Conservation (phyloP, 2,329 filamentous ascomycete genomes). For the Fusarium drepaniforme region DNA sequence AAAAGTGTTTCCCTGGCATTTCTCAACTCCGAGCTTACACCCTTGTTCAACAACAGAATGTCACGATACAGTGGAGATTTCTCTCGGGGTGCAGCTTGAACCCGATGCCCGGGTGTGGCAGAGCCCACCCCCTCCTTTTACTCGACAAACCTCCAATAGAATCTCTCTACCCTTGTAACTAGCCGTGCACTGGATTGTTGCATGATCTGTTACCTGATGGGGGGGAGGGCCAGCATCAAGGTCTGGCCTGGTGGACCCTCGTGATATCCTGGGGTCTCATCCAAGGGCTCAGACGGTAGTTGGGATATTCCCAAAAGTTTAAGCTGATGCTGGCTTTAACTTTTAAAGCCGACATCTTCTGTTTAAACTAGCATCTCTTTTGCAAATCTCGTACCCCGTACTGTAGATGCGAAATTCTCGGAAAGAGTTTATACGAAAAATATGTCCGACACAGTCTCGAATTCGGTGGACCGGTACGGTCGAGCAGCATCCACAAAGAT, state of each 20-base stretch:
- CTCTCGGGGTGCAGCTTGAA: conserved; percentile 31
- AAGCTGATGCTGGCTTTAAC: neutral
- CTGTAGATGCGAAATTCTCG: neutral
- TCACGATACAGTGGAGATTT: conserved; percentile 12
- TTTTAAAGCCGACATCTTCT: conserved; percentile 24
- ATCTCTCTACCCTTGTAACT: neutral
- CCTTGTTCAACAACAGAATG: conserved; percentile 1
- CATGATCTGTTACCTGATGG: conserved; percentile 24
- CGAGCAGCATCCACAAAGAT: conserved; percentile 20
- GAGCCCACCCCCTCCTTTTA: neutral
- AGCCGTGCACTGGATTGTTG: conserved; percentile 17
- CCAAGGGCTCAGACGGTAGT: neutral
- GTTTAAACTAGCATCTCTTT: neutral
- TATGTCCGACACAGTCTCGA: conserved; percentile 28
- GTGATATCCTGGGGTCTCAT: neutral
- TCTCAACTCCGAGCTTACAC: neutral
- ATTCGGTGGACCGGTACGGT: conserved; percentile 5
- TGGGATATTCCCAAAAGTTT: neutral
- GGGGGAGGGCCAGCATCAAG: neutral
- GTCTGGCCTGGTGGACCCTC: neutral
- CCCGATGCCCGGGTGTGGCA: conserved; percentile 39
- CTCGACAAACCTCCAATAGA: conserved; percentile 6
- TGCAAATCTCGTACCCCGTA: neutral
- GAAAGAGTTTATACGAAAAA: conserved; percentile 9
- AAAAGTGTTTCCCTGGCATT: neutral